Base-by-base conservation (phyloP, 2,329 filamentous ascomycete genomes). In the Diaporthe australafricana region DNA sequence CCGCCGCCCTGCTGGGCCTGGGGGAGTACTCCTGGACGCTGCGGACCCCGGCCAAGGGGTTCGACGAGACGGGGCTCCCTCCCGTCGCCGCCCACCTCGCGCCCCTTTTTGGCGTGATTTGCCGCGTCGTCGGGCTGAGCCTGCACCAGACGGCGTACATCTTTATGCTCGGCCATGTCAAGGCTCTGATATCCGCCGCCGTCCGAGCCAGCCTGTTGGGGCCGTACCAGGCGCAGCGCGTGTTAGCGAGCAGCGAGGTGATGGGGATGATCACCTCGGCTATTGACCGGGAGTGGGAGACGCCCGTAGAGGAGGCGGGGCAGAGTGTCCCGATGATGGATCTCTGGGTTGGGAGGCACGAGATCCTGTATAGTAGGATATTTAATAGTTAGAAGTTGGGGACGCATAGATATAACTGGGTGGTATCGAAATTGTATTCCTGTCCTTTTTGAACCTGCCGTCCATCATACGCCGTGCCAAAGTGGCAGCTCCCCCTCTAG, bases 291-390 rank as follows among this genome's bases (percentile, higher is more conserved):
- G 90, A 92, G 77, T 91, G 89, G 89, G 76, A 85, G 17, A 89
- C 85, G 71, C 80, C 77, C 1, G 84, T 92, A 0, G 90, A 93
- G 71, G 88, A 91, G 74, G 93, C 93, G 4, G 93, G 92, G 6
- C 93, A 96, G 84, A 90, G 85, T 70, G 91, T 94, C 74, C 94
- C 94, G 1, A 88, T 91, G 1, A 91, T 96, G 88, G 94, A 96
- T 83, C 80, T 96, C 40, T 96, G 94, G 93, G 87, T 95, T 78
- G 94, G 94, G 4, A 87, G 94, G 78, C 94, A 96, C 80, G 94
- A 96, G 85, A 84, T 94, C 79, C 80, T 96, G 75, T 96, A 96
- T 81, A 95, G 93, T 72, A 89, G 94, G 76, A 96, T 96, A 69
- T 96, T 96, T 79, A 96, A 96, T 82, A 95, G 93, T 77, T 96